Conservation (phyloP, 2,329 filamentous ascomycete species). For the Parastagonospora avenae region DNA sequence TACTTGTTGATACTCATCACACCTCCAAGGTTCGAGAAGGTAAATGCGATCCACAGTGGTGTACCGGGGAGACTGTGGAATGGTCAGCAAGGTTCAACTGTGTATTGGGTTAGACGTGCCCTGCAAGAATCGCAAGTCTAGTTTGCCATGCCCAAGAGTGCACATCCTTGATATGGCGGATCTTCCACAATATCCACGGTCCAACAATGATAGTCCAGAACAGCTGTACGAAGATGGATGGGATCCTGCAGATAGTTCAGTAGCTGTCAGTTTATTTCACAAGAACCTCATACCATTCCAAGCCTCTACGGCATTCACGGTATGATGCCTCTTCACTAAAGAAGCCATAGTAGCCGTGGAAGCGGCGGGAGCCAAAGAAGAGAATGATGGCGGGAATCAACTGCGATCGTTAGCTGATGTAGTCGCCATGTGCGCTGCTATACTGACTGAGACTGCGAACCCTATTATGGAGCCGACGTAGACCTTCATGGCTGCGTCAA, state of each 20-base stretch:
- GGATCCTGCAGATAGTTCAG: conserved; percentile 33
- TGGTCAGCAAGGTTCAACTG: conserved; percentile 20
- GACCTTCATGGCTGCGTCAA: conserved; percentile 42
- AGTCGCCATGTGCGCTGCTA: background rate
- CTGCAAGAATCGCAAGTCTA: conserved; percentile 43
- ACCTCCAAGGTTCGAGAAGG: conserved; percentile 31
- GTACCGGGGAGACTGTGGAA: conserved; percentile 40
- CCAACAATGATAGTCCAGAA: conserved; percentile 45
- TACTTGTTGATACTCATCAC: conserved; percentile 36
- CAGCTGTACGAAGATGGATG: conserved; percentile 44
- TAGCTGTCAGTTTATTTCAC: background rate
- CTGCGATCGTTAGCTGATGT: conserved; percentile 47
- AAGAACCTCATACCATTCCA: conserved; percentile 63
- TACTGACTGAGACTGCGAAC: conserved; percentile 37
- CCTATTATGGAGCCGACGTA: conserved; percentile 38
- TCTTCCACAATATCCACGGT: conserved; percentile 47
- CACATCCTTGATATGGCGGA: conserved; percentile 43
- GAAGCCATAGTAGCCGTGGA: conserved; percentile 63
- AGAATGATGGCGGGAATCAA: conserved; percentile 63
- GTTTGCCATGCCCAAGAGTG: conserved; percentile 49
- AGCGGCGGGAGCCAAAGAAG: conserved; percentile 68
- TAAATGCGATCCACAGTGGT: conserved; percentile 46
- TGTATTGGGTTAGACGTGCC: conserved; percentile 23
- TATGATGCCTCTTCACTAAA: conserved; percentile 55
- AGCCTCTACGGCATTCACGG: conserved; percentile 56